Base-by-base conservation (phyloP, 2,329 filamentous ascomycete genomes). In the Anisogramma anomala region DNA sequence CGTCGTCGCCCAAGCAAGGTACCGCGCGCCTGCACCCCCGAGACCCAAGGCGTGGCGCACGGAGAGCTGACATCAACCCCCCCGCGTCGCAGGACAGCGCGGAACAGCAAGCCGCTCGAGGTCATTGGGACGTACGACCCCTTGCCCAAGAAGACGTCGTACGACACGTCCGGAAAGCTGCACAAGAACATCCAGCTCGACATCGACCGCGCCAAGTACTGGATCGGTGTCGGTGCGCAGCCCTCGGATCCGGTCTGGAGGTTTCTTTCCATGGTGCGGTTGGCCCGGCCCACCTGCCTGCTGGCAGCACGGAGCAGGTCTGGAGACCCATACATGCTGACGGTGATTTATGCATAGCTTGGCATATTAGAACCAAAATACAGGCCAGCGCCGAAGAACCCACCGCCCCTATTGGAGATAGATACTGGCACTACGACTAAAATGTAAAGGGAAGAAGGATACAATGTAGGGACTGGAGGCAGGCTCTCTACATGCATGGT, bases 181-280 rank as follows among this genome's bases (percentile, higher is more conserved):
- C 85, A 83, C 68, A 98, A 98, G 64, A 88, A 96, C 52, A 84
- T 98, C 58, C 80, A 85, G 55, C 72, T 98, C 11, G 91, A 98
- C 61, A 67, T 74, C 6, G 68, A 76, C 50, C 72, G 91, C 46
- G 84, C 89, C 43, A 81, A 82, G 61, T 98, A 98, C 67, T 98
- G 91, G 91, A 72, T 98, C 26, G 91, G 91, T 58, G 89, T 96
- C 3, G 91, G 91, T 1, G 91, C 91, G 42, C 91, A 98, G 65
- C 91, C 91, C 8, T 88, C 83, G 48, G 85, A 95, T 52, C 79
- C 84, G 3, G 84, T 83, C 26, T 94, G 88, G 88, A 73, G 85
- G 58, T 62, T 96, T 53, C 66, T 98, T 52, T 75, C 74, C 42
- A 82, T 94, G 84, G 85, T 88, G 43, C 52, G 64, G 31, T 33